Base-by-base conservation (phyloP, 2,329 filamentous ascomycete genomes). In the Chaetoscypha palmicola region DNA sequence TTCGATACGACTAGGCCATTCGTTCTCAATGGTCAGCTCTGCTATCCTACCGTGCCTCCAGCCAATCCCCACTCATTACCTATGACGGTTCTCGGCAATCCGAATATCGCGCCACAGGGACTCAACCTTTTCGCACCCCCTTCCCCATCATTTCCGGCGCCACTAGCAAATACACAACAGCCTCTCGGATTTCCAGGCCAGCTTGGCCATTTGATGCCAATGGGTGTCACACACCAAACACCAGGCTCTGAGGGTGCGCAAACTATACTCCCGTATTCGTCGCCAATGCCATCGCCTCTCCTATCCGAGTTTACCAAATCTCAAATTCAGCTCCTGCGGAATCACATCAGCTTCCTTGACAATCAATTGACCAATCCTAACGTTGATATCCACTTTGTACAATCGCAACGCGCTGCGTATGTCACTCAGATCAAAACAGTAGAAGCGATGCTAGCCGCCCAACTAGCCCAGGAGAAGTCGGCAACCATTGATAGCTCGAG, bases 291-390 rank as follows among this genome's bases (percentile, higher is more conserved):
- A 19, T 35, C 19, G 32, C n/a, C 32, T 14, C 17, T 19, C 17
- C 11, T 19, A 35, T 35, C 19, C n/a, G n/a, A 16, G 10, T 35
- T 14, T 14, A 14, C 10, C n/a, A 20, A 35, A 35, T 12, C 32
- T 16, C 32, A 60, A 34, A 50, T 62, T 36, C 46, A 55, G 16
- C 40, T 64, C 32, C 67, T 81, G 42, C 69, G 68, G 31, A 54
- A 58, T n/a, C 69, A 70, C n/a, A 65, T 81, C 47, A 75, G 71
- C 54, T 72, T 73, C 45, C 66, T 74, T 31, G 71, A 79, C 49
- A 72, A 76, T 47, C 77, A 82, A 51, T 60, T 81, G 34, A 69
- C 71, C 41, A 73, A 70, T 51, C 75, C 81, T 49, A 77, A 81
- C 52, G 77, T 81, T 49, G 77, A 81, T 46, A 74, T 76, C 51